Evolutionary conservation across 116 monocot genomes (phyloP), one percentile per base, ranked within the genome.

Genomic region (Dioscorea cayenensis): DNA sequence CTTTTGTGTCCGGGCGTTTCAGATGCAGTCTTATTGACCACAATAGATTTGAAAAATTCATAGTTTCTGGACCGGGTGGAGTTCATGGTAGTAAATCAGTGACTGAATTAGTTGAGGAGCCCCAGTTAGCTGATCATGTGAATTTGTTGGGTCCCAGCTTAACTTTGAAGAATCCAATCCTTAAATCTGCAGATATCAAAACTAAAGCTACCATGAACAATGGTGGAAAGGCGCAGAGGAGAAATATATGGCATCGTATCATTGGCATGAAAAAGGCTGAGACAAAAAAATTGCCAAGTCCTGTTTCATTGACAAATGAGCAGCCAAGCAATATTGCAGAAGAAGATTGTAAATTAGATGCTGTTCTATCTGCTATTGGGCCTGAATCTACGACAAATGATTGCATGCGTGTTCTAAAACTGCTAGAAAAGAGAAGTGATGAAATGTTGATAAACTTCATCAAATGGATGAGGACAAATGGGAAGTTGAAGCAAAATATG

Each of bases 391-490:
- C 74, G 64, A 63, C 84, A 4, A 78, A 84, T 21, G 72, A 75
- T 28, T 96, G 96, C 66, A 92, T 90, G 66, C 64, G 60, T 64
- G 64, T 90, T 65, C 77, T 96, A n/a, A 86, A 82, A 25, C 43
- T 71, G 36, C 77, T 96, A 7, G 92, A 90, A 78, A 85, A 69
- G 69, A 76, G 63, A 14, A 79, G 60, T n/a, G 84, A 82, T 36
- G 81, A 81, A 27, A 88, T 80, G 73, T 72, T 79, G 35, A 21
- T 92, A n/a, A 50, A 75, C 7, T 90, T 96, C 61, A 88, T 96
- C 68, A 79, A 84, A 14, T 90, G 90, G 88, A 96, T 96, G 96
- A 92, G 68, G 73, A 49, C 16, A 66, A 83, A 96, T 61, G 88
- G 88, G n/a, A 96, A 96, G 67, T 59, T 96, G 74, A 77, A 82